Percentiles rank a stretch among this genome's conserved stretches.
phyloP scores from a whole-genome alignment of 2,329 filamentous ascomycete species.

The Botrytis cinerea region DNA sequence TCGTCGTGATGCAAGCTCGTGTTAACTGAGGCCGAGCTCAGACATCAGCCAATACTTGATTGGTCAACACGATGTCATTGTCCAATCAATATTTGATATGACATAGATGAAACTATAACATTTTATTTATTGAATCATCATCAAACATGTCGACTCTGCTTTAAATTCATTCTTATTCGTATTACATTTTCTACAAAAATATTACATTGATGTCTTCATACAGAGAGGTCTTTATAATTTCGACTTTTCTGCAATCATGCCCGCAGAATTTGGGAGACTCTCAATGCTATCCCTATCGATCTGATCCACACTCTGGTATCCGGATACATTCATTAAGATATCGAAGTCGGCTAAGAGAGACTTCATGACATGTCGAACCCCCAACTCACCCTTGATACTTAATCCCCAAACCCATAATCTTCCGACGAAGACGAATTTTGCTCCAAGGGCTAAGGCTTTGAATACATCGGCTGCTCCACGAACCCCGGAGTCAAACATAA shows the following conservation, averaged over 20 bases:
- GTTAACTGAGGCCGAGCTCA: constrained; percentile 21
- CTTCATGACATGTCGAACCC: constrained; percentile 63
- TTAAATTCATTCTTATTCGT: neutral
- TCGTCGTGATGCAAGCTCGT: neutral
- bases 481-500: constrained; percentile 66
- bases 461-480: constrained; percentile 65
- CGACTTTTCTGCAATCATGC: constrained; percentile 44
- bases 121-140: neutral
- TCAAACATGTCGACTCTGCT: neutral
- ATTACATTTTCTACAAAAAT: neutral
- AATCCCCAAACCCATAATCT: constrained; percentile 62
- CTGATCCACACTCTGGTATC: constrained; percentile 54
- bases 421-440: constrained; percentile 63
- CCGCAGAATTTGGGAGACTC: constrained; percentile 47
- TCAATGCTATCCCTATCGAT: constrained; percentile 50
- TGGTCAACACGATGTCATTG: neutral
- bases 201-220: neutral
- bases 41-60: neutral
- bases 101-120: neutral
- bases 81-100: neutral
- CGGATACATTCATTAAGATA: constrained; percentile 61
- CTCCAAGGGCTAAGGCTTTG: constrained; percentile 66
- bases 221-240: constrained; percentile 28
- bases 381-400: constrained; percentile 60
- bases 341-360: constrained; percentile 62